A percentile compares a stretch with the other conserved stretches of the same genome.
These are phyloP conservation scores for Thermochaetoides dissita DNA, from an alignment of 2,329 filamentous ascomycete genomes.

Conservation along the genomic window DNA sequence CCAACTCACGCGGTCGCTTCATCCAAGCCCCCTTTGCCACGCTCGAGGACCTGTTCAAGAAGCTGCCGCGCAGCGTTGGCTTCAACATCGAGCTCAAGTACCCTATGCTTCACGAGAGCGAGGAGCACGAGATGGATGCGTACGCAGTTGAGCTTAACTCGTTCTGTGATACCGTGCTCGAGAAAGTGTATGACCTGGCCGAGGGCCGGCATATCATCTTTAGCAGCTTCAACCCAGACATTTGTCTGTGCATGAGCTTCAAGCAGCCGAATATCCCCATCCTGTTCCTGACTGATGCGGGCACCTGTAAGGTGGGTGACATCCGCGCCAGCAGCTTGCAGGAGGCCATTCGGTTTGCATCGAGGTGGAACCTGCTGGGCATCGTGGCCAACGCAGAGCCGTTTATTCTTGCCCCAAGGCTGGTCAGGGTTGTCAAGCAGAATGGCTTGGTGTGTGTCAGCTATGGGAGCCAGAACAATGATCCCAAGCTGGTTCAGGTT, in stretches of 20 bases:
- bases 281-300: constrained; percentile 84
- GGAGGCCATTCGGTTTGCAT: constrained; percentile 89
- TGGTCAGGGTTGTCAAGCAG: constrained; percentile 89
- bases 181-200: constrained; percentile 66
- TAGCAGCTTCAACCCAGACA: constrained; percentile 93
- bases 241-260: constrained; percentile 85
- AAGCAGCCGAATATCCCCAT: constrained; percentile 97
- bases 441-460: constrained; percentile 87
- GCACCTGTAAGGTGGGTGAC: constrained; percentile 67
- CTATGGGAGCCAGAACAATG: constrained; percentile 85
- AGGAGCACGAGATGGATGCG: constrained; percentile 92
- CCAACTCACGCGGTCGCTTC: constrained; percentile 82
- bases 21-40: constrained; percentile 96
- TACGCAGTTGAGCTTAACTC: constrained; percentile 93
- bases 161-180: constrained; percentile 86
- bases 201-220: constrained; percentile 75
- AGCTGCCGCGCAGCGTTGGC: constrained; percentile 67
- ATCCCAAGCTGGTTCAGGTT: constrained; percentile 71
- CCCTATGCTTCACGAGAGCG: constrained; percentile 89
- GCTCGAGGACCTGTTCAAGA: constrained; percentile 79
- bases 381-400: constrained; percentile 83
- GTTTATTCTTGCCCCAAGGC: constrained; percentile 71
- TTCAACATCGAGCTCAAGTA: constrained; percentile 99
- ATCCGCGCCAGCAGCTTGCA: constrained; percentile 83
- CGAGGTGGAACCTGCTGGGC: constrained; percentile 84